Evolutionary conservation across 1,284 basidiomycete genomes (phyloP).

Genomic region (Melampsora larici-populina): DNA sequence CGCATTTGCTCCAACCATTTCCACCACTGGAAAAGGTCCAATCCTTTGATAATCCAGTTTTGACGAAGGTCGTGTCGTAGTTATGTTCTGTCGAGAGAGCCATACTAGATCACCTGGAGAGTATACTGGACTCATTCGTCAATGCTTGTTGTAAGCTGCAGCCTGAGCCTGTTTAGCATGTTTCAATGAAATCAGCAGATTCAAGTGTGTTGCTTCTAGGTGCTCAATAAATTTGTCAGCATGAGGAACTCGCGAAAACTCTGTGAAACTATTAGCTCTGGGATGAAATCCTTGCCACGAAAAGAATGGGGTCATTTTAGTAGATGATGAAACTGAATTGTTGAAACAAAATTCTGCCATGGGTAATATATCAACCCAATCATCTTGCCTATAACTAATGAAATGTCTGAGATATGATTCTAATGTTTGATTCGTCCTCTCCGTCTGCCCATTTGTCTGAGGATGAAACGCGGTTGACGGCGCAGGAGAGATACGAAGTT

Average conservation of each 20-base stretch:
- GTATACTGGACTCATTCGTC: neutral
- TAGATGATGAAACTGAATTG: neutral
- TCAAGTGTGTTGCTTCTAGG: no score
- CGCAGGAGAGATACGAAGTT: neutral
- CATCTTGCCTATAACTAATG: no score
- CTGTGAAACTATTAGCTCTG: neutral
- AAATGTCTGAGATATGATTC: constrained; percentile 25
- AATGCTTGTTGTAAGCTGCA: neutral
- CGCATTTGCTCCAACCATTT: constrained; percentile 13
- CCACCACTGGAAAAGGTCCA: constrained; percentile 1
- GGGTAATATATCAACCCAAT: neutral
- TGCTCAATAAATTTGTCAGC: neutral
- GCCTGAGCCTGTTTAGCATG: constrained; percentile 1
- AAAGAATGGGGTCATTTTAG: neutral
- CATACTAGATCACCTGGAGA: constrained; percentile 14
- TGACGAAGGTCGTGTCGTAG: neutral
- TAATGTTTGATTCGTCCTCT: constrained; percentile 8
- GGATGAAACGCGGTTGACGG: constrained; percentile 16
- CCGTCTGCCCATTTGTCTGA: constrained; percentile 19
- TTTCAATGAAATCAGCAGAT: neutral
- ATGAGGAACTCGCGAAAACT: neutral
- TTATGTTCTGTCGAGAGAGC: neutral
- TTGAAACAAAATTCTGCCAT: constrained; percentile 30
- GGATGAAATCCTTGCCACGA: neutral
- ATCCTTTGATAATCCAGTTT: constrained; percentile 15